phyloP scores from a whole-genome alignment of 140 eudicot genomes.

The Senecio squalidus region DNA sequence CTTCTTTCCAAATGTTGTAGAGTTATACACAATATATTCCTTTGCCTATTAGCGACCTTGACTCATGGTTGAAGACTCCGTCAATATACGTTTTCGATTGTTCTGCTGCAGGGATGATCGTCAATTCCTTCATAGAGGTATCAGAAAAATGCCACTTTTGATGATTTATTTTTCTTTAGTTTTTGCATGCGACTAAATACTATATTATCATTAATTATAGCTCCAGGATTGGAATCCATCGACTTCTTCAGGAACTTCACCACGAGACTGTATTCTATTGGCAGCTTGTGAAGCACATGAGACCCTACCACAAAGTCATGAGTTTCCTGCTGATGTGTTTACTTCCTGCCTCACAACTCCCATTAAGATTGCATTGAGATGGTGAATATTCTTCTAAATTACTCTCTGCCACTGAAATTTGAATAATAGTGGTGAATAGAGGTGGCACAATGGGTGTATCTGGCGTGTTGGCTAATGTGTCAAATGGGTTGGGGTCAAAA shows the following conservation, averaged over 20 bases:
- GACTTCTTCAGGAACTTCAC: conserved; percentile 57
- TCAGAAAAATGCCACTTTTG: not conserved
- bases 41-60: conserved; percentile 77
- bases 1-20: conserved; percentile 37
- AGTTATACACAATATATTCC: conserved; percentile 97
- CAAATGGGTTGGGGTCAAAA: not conserved
- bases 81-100: conserved; percentile 97
- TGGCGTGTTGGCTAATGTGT: not conserved
- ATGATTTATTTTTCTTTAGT: not conserved
- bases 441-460: conserved; percentile 1
- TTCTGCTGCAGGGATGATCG: conserved; percentile 93
- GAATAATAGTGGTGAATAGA: not conserved
- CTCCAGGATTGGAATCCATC: conserved; percentile 70
- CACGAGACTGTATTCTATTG: conserved; percentile 78
- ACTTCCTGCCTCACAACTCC: conserved; percentile 99
- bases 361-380: conserved; percentile 95
- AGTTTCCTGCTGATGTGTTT: conserved; percentile 95
- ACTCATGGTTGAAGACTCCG: conserved; percentile 93
- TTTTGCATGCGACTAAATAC: not conserved
- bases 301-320: conserved; percentile 94
- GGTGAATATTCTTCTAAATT: conserved; percentile 36
- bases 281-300: conserved; percentile 99
- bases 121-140: conserved; percentile 94
- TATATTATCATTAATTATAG: conserved; percentile 25
- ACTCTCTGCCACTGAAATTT: not conserved